phyloP scores from a whole-genome alignment of 768 basidiomycete genomes.

The Pleurotus ostreatus region DNA sequence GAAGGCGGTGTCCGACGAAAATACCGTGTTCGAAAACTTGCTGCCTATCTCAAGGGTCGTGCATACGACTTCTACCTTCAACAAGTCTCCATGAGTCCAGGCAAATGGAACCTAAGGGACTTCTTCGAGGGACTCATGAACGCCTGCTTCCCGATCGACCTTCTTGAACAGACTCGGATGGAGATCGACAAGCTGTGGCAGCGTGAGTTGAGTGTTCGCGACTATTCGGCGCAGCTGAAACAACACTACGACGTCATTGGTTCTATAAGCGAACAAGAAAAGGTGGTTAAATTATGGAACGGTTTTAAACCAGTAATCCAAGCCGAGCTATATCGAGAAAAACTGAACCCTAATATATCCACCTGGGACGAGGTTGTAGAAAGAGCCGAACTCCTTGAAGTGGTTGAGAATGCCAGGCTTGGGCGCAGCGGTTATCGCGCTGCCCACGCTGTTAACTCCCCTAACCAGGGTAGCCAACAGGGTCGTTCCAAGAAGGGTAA shows the following conservation, averaged over 20 bases:
- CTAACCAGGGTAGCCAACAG: background rate
- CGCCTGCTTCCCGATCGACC: background rate
- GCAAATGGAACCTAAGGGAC: background rate
- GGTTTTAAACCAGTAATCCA: background rate
- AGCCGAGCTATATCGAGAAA: constrained; percentile 4
- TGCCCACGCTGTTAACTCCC: background rate
- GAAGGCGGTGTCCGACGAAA: background rate
- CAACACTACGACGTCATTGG: background rate
- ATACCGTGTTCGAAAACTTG: background rate
- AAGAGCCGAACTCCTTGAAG: background rate
- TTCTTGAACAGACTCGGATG: background rate
- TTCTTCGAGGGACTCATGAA: background rate
- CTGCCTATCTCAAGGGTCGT: background rate
- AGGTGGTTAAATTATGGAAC: background rate
- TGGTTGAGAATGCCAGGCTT: constrained; percentile 14
- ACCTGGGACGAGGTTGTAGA: constrained; percentile 4
- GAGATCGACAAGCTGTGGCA: background rate
- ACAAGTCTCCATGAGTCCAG: background rate
- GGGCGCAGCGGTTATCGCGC: background rate
- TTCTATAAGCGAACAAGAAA: background rate
- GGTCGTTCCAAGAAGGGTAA: background rate
- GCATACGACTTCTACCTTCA: background rate
- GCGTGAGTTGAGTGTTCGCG: background rate
- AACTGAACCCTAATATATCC: constrained; percentile 21
- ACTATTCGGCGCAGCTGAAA: background rate